Percentiles rank a stretch among this genome's conserved stretches.
Conservation (phyloP, 2,329 filamentous ascomycete species). For the Paecilomyces sp. region DNA sequence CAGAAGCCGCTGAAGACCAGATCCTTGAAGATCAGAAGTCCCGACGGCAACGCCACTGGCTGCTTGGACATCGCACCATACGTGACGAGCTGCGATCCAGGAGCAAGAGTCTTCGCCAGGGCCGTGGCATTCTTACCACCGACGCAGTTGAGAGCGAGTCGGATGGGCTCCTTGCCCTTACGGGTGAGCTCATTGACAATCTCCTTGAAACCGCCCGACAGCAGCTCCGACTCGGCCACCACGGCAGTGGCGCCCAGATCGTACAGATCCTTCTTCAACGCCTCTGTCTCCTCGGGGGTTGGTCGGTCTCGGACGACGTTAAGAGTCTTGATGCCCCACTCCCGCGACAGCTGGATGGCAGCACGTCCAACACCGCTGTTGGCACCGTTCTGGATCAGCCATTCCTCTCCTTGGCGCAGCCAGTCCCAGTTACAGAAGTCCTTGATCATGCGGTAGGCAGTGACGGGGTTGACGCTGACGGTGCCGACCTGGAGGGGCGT, state of each 20-base stretch:
- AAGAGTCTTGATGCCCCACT: conserved; percentile 87
- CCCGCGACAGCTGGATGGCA: conserved; percentile 75
- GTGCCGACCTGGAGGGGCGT: conserved; percentile 75
- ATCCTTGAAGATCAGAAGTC: conserved; percentile 88
- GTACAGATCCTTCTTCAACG: conserved; percentile 54
- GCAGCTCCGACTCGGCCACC: conserved; percentile 54
- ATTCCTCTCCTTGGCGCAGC: conserved; percentile 60
- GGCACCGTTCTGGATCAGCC: conserved; percentile 95
- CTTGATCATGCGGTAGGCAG: conserved; percentile 85
- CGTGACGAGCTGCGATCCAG: conserved; percentile 71
- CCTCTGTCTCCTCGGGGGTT: conserved; percentile 56
- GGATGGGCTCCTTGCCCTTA: conserved; percentile 63
- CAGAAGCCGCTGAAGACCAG: conserved; percentile 88
- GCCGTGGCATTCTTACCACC: conserved; percentile 77
- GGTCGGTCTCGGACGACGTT: conserved; percentile 76
- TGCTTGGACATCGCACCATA: conserved; percentile 94
- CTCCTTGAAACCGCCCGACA: conserved; percentile 36
- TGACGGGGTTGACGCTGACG: conserved; percentile 86
- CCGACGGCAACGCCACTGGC: conserved; percentile 73
- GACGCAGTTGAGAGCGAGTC: conserved; percentile 85
- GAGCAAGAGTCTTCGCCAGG: conserved; percentile 65
- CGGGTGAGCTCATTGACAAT: conserved; percentile 62
- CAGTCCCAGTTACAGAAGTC: conserved; percentile 59
- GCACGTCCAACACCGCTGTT: conserved; percentile 89
- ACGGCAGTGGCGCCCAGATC: conserved; percentile 57